Base-by-base conservation (phyloP, 2,329 filamentous ascomycete species). In the Fusarium anthophilum region DNA sequence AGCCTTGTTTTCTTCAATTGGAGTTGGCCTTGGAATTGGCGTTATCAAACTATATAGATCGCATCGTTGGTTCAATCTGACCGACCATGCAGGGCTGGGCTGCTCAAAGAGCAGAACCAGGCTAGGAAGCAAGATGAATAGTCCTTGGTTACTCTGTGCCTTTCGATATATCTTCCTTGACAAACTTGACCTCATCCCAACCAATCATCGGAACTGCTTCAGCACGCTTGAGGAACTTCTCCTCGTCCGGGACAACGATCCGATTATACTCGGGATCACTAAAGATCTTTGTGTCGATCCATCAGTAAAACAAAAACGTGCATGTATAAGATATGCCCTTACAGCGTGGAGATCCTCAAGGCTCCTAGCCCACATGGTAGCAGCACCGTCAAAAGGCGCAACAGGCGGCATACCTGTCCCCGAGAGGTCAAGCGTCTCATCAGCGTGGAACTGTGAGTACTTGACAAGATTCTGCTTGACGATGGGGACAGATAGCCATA, bases 151-250 rank as follows among this genome's bases (percentile, higher is more conserved):
- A 43, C 13, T 43, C 22, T 43, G 22, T 43, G 0, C 14, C n/a
- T 24, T 2, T 0, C 0, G 5, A 24, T 1, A 11, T 0, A 17
- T 1, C 41, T 8, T 47, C 44, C 24, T 26, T n/a, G 0, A 32
- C 20, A 50, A 32, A 50, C 15, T 18, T 50, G 15, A 30, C 47
- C 20, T 50, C 47, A 0, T 50, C 20, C 47, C 28, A 32, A 6
- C 47, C 47, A 32, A 50, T 0, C 3, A 50, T 50, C 0, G 47
- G 47, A 30, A 50, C 47, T 0, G 47, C 47, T 13, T 50, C 47
- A 3, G 28, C 0, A 0, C 47, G 28, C 8, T 50, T 32, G 5
- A 50, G 28, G 3, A 50, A 50, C 22, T 50, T 50, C 10, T 50
- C 47, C 5, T 50, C 47, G 4, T 32, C 28, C 0, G 47, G 47